Conservation (phyloP, 2,329 filamentous ascomycete genomes). For the Diaporthe nobilis region DNA sequence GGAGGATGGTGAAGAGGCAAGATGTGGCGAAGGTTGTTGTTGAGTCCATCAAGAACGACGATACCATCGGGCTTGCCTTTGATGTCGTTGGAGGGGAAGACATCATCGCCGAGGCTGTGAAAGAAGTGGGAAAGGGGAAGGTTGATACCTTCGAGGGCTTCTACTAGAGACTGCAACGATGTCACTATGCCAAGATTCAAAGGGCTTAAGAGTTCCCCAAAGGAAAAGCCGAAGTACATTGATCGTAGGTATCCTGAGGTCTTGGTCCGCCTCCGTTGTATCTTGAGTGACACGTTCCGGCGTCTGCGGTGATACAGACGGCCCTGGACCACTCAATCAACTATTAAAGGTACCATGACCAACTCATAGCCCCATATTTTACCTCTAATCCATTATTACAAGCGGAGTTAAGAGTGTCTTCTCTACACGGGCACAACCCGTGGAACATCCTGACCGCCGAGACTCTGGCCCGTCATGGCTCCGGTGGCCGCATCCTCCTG, state of each 20-base stretch:
- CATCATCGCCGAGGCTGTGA: constrained; percentile 55
- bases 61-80: constrained; percentile 58
- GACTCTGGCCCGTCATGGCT: background rate
- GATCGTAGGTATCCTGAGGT: accelerated
- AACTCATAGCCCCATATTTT: background rate
- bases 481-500: background rate
- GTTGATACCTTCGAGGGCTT: constrained; percentile 50
- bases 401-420: background rate
- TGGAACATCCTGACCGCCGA: background rate
- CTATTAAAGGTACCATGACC: background rate
- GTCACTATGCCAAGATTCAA: background rate
- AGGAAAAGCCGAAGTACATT: background rate
- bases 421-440: background rate
- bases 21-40: constrained; percentile 61
- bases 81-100: constrained; percentile 56
- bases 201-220: background rate
- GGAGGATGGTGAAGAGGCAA: constrained; percentile 54
- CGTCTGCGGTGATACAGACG: background rate
- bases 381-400: background rate
- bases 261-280: background rate
- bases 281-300: background rate
- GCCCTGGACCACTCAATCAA: background rate
- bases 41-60: constrained; percentile 55
- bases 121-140: constrained; percentile 53
- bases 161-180: constrained; percentile 40